Percentiles rank a stretch among this genome's conserved stretches.
These are phyloP conservation scores for Aspergillus japonicus DNA, from an alignment of 2,329 filamentous ascomycete genomes.

Conservation along the genomic window DNA sequence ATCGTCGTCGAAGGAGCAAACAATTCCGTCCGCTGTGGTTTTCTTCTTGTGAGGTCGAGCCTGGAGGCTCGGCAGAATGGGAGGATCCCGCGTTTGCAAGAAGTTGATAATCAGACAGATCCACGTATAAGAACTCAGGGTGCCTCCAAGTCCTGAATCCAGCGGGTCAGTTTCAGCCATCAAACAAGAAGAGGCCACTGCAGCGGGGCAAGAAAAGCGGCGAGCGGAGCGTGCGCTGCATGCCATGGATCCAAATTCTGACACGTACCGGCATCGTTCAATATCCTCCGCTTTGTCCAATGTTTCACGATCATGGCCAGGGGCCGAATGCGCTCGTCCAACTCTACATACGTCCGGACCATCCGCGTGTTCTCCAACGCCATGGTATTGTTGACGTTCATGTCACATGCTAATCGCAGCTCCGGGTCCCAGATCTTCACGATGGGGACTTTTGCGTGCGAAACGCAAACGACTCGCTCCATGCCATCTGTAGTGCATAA, in stretches of 20 bases:
- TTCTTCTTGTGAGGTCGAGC: constrained; percentile 65
- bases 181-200: neutral
- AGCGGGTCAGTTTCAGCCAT: constrained; percentile 18
- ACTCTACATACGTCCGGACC: constrained; percentile 94
- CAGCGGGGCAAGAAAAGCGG: neutral
- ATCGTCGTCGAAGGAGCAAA: constrained; percentile 84
- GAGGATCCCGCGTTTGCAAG: constrained; percentile 79
- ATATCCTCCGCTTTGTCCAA: constrained; percentile 87
- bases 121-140: constrained; percentile 97
- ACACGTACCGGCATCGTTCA: constrained; percentile 89
- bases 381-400: constrained; percentile 97
- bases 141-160: constrained; percentile 76
- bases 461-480: constrained; percentile 93
- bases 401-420: constrained; percentile 83
- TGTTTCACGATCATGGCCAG: constrained; percentile 97
- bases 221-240: neutral
- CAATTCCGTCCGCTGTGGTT: constrained; percentile 61
- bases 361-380: constrained; percentile 95
- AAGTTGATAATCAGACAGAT: constrained; percentile 98
- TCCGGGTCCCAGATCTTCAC: constrained; percentile 99
- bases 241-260: neutral
- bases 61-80: constrained; percentile 82
- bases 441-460: constrained; percentile 93
- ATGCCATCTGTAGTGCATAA: constrained; percentile 69
- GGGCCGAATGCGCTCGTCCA: constrained; percentile 84